phyloP scores from a whole-genome alignment of 495 filamentous ascomycete species.

The Xeromyces bisporus region DNA sequence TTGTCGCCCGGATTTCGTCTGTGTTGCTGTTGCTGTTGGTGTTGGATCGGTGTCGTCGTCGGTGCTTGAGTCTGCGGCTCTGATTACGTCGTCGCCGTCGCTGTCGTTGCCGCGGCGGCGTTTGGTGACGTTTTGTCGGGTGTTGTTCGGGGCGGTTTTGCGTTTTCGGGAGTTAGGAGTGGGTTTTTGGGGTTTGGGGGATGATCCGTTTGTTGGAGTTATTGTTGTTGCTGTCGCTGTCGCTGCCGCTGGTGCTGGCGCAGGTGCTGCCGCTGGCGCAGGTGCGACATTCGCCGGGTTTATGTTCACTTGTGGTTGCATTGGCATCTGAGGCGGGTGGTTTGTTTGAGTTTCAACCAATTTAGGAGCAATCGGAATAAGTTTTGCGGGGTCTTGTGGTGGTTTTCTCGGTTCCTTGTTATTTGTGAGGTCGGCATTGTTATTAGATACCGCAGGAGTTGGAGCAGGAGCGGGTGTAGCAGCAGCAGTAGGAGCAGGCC shows the following conservation, averaged over 20 bases:
- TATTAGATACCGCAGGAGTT: too few species aligned
- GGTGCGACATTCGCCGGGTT: not conserved
- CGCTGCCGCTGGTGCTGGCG: not conserved
- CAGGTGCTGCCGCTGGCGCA: not conserved
- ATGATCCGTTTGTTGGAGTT: not conserved
- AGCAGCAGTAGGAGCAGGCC: slow-evolving; percentile 3
- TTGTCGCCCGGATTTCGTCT: slow-evolving; percentile 70
- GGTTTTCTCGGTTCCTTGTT: slow-evolving; percentile 1
- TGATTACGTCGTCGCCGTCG: slow-evolving; percentile 25
- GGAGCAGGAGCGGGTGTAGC: slow-evolving; percentile 2
- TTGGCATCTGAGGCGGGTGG: not conserved
- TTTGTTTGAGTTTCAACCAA: slow-evolving; percentile 3
- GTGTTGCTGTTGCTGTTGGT: slow-evolving; percentile 42
- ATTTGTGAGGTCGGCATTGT: too few species aligned
- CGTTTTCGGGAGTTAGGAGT: slow-evolving; percentile 4
- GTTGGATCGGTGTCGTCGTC: slow-evolving; percentile 34
- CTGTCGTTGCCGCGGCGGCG: slow-evolving; percentile 31
- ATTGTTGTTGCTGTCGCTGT: slow-evolving; percentile 1
- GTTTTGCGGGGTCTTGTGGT: not conserved
- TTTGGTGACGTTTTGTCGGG: too few species aligned
- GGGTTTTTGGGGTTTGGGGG: slow-evolving; percentile 4
- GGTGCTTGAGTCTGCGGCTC: slow-evolving; percentile 27
- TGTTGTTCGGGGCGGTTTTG: slow-evolving; percentile 4
- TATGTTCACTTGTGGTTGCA: not conserved
- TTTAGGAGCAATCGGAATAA: slow-evolving; percentile 7